Percentiles rank a stretch among this genome's conserved stretches.
Conservation (phyloP, 2,329 filamentous ascomycete genomes). For the Chaetomiaceae sp. region DNA sequence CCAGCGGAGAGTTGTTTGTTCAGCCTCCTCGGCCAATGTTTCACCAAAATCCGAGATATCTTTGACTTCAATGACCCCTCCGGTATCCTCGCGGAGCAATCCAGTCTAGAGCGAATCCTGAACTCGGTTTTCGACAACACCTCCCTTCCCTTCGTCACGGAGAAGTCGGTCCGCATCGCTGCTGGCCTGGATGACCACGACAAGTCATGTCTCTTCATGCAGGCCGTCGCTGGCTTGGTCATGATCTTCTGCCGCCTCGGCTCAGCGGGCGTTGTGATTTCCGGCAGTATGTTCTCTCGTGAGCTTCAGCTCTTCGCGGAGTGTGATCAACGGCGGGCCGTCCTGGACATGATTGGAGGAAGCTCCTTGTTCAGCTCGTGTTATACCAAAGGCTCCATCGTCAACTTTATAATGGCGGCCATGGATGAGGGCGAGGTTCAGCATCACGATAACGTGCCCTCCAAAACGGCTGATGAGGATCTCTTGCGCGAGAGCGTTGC, state of each 20-base stretch:
- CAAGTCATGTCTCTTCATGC: slow-evolving; percentile 33
- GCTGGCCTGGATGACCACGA: slow-evolving; percentile 32
- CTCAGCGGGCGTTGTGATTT: slow-evolving; percentile 19
- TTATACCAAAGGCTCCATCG: slow-evolving; percentile 32
- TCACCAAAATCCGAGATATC: slow-evolving; percentile 24
- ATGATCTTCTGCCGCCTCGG: slow-evolving; percentile 30
- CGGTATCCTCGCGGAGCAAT: slow-evolving; percentile 21
- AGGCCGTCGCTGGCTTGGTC: slow-evolving; percentile 35
- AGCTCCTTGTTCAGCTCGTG: slow-evolving; percentile 33
- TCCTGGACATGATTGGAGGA: slow-evolving; percentile 31
- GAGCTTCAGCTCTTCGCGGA: slow-evolving; percentile 32
- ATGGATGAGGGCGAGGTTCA: slow-evolving; percentile 26
- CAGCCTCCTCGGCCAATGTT: slow-evolving; percentile 27
- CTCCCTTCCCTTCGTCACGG: slow-evolving; percentile 32
- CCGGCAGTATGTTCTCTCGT: slow-evolving; percentile 24
- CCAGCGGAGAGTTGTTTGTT: slow-evolving; percentile 28
- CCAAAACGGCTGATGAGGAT: slow-evolving; percentile 25
- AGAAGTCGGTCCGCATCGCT: slow-evolving; percentile 27
- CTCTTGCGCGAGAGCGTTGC: slow-evolving; percentile 27
- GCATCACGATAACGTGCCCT: slow-evolving; percentile 17
- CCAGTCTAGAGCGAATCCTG: slow-evolving; percentile 28
- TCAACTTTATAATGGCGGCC: slow-evolving; percentile 31
- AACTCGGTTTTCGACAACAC: slow-evolving; percentile 34
- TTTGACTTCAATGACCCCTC: slow-evolving; percentile 24
- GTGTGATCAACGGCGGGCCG: slow-evolving; percentile 29